Base-by-base conservation (phyloP, 495 filamentous ascomycete genomes). In the Jackrogersella multiformis region DNA sequence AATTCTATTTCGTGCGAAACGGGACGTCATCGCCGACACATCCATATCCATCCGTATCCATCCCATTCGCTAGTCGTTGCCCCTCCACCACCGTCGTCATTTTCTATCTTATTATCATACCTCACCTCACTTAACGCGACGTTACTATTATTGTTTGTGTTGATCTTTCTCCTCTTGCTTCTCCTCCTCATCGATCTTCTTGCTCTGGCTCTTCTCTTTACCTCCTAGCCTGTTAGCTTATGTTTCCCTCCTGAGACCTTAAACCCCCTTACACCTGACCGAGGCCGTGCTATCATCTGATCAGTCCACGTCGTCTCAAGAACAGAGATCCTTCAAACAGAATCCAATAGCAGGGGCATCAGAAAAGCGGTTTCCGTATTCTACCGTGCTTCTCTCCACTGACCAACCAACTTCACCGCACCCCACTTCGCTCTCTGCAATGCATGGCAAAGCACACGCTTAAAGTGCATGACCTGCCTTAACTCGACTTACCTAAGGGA, bases 81-180 rank as follows among this genome's bases (percentile, higher is more conserved):
- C 55, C 63, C 62, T 67, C 63, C 68, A 71, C 42, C 41, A 67
- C 32, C 48, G 32, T 64, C 63, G 58, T 71, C 63, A 71, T 64
- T 66, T 49, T 66, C 61, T 56, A 46, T 46, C 54, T 69, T 64
- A 64, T 55, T 58, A 52, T 63, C 56, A 51, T 63, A 62, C 36
- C 24, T 51, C 15, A 34, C 39, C 21, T n/a, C 42, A 30, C 34
- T n/a, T 9, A 49, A 30, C 23, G 44, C 57, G 58, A 54, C 65
- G 28, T 56, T 48, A 42, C 48, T 55, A 24, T 24, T 66, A 36
- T 24, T 60, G 15, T 15, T 49, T 28, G 35, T 15, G 12, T 36
- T 36, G 46, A 30, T 48, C 30, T 18, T 32, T n/a, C 15, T 15
- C n/a, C 24, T 2, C 24, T 1, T 16, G 5, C 9, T 52, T 20